Conservation (phyloP, 768 basidiomycete species). For the Leccinum variicolor region DNA sequence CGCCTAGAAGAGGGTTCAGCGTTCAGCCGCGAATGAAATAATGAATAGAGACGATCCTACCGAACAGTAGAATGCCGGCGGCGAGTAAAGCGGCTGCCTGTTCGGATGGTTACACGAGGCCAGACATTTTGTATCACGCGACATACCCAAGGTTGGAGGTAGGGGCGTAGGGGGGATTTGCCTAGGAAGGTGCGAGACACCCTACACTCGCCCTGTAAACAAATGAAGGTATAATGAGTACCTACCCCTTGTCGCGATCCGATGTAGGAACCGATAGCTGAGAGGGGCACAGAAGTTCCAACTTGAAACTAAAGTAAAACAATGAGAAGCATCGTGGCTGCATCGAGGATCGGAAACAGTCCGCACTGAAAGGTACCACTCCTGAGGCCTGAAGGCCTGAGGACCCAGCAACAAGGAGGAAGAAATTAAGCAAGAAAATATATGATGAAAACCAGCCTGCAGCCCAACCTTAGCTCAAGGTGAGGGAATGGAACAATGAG, state of each 20-base stretch:
- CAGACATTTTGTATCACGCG: neutral
- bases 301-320: constrained; percentile 74
- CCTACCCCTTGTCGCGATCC: constrained; percentile 85
- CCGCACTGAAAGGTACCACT: constrained; percentile 88
- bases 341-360: neutral
- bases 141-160: constrained; percentile 77
- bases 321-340: constrained; percentile 82
- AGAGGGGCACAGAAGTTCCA: constrained; percentile 90
- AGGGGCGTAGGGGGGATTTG: constrained; percentile 88
- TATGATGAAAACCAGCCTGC: constrained; percentile 74
- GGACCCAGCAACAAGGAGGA: constrained; percentile 79
- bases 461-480: constrained; percentile 7
- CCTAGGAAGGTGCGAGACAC: constrained; percentile 82
- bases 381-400: no score
- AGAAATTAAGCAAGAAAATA: constrained; percentile 91
- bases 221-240: neutral
- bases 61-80: constrained; percentile 91
- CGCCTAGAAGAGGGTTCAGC: constrained; percentile 46
- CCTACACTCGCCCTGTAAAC: constrained; percentile 38
- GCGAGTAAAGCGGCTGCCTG: constrained; percentile 75
- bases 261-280: constrained; percentile 79
- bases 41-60: constrained; percentile 36
- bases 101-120: constrained; percentile 11
- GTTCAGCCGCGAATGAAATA: constrained; percentile 3
- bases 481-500: neutral